Evolutionary conservation across 441 rosid species (phyloP).

Genomic region (Adansonia rubrostipa): DNA sequence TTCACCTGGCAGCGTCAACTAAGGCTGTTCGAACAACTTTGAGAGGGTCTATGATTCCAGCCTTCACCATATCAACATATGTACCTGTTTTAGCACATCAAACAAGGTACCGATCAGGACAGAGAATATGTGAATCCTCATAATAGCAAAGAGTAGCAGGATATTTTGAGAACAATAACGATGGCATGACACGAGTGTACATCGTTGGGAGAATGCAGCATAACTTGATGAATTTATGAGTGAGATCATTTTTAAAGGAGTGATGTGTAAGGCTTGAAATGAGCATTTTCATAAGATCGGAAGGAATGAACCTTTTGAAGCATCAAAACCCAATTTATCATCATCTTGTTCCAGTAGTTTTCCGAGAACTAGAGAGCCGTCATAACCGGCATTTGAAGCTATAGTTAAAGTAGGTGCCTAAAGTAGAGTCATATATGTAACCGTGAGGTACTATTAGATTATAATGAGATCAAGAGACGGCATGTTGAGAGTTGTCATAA

Average conservation of each 20-base stretch:
- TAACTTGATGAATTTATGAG: slow-evolving; percentile 4
- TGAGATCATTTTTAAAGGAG: neutral
- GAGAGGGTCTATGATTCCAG: slow-evolving; percentile 86
- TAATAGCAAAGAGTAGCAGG: neutral
- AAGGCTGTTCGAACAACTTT: slow-evolving; percentile 89
- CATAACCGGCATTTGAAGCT: slow-evolving; percentile 85
- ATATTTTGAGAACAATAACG: neutral
- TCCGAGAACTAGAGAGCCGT: slow-evolving; percentile 69
- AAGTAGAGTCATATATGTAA: slow-evolving; percentile 29
- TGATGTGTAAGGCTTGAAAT: neutral
- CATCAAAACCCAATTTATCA: slow-evolving; percentile 78
- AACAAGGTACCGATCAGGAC: neutral
- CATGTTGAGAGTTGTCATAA: neutral
- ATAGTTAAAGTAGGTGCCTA: slow-evolving; percentile 78
- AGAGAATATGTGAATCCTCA: neutral
- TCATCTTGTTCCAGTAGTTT: slow-evolving; percentile 82
- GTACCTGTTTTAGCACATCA: slow-evolving; percentile 50
- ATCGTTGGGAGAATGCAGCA: neutral
- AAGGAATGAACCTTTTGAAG: slow-evolving; percentile 72
- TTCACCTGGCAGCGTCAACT: slow-evolving; percentile 88
- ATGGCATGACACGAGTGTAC: neutral
- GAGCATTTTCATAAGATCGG: neutral
- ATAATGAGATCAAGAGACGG: neutral
- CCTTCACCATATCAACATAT: slow-evolving; percentile 82
- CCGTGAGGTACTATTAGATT: slow-evolving; percentile 25